Evolutionary conservation across 148 eudicot species (phyloP).

Genomic region (Diospyros kaki): DNA sequence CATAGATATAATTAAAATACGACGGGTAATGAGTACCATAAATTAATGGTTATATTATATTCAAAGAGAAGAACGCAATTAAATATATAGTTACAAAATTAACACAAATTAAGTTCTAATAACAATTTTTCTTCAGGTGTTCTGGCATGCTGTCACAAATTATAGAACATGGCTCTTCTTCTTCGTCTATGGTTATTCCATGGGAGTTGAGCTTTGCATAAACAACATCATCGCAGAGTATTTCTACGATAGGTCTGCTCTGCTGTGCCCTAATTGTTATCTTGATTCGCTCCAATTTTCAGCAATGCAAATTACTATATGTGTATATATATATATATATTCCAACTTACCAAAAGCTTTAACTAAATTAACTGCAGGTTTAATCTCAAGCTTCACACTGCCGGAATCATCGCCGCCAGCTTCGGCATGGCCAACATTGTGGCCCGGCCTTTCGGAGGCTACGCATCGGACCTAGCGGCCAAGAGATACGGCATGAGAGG

Average conservation of each 20-base stretch:
- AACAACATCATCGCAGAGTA: slow-evolving; percentile 47
- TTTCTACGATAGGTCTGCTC: slow-evolving; percentile 38
- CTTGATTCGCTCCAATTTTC: no score
- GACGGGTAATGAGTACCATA: no score
- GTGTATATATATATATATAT: no score
- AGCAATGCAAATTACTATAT: no score
- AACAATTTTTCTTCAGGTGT: slow-evolving; percentile 19
- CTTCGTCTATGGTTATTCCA: slow-evolving; percentile 53
- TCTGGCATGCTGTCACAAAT: slow-evolving; percentile 42
- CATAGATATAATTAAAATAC: no score
- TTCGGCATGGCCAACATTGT: slow-evolving; percentile 73
- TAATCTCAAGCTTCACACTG: slow-evolving; percentile 60
- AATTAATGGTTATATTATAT: no score
- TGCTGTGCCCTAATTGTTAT: no score
- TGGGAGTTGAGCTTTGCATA: slow-evolving; percentile 41
- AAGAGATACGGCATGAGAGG: slow-evolving; percentile 74
- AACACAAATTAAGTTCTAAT: no score
- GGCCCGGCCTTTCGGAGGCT: slow-evolving; percentile 70
- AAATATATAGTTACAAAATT: no score
- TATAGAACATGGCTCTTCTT: slow-evolving; percentile 54
- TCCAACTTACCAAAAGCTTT: no score
- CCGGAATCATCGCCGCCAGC: slow-evolving; percentile 66
- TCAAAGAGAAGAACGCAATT: no score
- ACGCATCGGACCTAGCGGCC: slow-evolving; percentile 53
- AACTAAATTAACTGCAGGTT: slow-evolving; percentile 34